A percentile compares a stretch with the other conserved stretches of the same genome.
Evolutionary conservation across 73 alveolate genomes (phyloP).

Genomic region (Paramecium sonneborni): DNA sequence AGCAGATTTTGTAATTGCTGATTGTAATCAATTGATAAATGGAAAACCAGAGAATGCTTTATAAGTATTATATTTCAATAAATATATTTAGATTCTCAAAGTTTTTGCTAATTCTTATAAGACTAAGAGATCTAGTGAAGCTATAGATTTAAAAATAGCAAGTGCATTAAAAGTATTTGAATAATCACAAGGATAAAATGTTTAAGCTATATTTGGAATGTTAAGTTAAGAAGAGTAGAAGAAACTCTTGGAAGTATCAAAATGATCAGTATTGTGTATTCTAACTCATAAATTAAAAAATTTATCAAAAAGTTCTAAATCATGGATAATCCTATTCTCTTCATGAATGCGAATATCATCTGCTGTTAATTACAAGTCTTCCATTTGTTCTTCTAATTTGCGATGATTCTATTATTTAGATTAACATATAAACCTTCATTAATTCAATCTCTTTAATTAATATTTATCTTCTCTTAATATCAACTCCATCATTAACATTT

Average conservation of each 20-base stretch:
- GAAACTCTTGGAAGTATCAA: conserved; percentile 38
- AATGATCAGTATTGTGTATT: not conserved
- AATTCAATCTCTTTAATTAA: not conserved
- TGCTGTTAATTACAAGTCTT: not conserved
- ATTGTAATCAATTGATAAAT: conserved; percentile 11
- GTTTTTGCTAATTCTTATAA: conserved; percentile 24
- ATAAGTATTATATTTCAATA: not conserved
- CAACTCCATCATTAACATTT: not conserved
- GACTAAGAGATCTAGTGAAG: conserved; percentile 33
- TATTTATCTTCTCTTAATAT: not conserved
- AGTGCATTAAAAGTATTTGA: conserved; percentile 44
- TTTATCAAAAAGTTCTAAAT: not conserved
- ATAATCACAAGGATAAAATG: not conserved
- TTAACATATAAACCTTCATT: not conserved
- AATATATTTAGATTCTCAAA: conserved; percentile 13
- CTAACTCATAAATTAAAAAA: conserved; percentile 9
- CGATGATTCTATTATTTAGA: not conserved
- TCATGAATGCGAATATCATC: not conserved
- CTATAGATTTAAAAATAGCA: not conserved
- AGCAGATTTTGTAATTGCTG: conserved; percentile 63
- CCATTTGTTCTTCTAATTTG: not conserved
- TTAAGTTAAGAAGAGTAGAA: conserved; percentile 27
- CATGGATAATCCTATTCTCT: not conserved
- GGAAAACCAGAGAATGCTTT: conserved; percentile 38
- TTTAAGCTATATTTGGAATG: not conserved